Percentiles rank a stretch among this genome's conserved stretches.
Conservation (phyloP, 371 early-diverging fungal species). For the Amoeboaphelidium protococcarum region DNA sequence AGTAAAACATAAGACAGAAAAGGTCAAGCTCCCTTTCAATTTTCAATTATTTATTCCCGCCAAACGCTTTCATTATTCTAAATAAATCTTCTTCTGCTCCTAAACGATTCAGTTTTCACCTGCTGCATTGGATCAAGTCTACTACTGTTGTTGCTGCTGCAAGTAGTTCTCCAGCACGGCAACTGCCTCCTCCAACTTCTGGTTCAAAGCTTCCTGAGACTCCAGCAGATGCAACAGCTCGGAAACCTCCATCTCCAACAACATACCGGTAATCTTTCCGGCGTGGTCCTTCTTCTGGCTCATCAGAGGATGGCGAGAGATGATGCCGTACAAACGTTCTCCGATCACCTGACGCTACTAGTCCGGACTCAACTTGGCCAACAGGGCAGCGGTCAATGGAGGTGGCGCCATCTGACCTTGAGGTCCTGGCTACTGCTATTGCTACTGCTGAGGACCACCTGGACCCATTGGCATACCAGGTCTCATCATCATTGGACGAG, state of each 20-base stretch:
- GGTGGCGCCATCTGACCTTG: constrained; percentile 1
- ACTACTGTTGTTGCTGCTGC: too few species aligned
- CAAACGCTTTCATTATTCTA: too few species aligned
- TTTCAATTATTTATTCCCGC: too few species aligned
- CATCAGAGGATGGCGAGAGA: constrained; percentile 25
- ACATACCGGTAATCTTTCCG: constrained; percentile 96
- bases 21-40: too few species aligned
- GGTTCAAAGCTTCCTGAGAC: constrained; percentile 33
- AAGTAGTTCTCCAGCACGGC: constrained; percentile 48
- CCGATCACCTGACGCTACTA: constrained; percentile 85
- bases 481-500: too few species aligned
- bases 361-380: constrained; percentile 52
- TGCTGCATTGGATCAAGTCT: too few species aligned
- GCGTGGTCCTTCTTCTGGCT: constrained; percentile 38
- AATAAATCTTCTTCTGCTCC: too few species aligned
- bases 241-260: constrained; percentile 87
- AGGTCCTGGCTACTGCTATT: neutral
- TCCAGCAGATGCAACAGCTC: constrained; percentile 73
- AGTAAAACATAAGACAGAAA: too few species aligned
- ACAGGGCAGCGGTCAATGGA: constrained; percentile 38
- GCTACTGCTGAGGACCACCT: neutral
- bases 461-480: neutral
- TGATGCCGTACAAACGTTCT: constrained; percentile 47
- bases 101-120: too few species aligned
- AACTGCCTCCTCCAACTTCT: constrained; percentile 62